phyloP scores from a whole-genome alignment of 2,329 filamentous ascomycete species.

The Didymella pomorum region DNA sequence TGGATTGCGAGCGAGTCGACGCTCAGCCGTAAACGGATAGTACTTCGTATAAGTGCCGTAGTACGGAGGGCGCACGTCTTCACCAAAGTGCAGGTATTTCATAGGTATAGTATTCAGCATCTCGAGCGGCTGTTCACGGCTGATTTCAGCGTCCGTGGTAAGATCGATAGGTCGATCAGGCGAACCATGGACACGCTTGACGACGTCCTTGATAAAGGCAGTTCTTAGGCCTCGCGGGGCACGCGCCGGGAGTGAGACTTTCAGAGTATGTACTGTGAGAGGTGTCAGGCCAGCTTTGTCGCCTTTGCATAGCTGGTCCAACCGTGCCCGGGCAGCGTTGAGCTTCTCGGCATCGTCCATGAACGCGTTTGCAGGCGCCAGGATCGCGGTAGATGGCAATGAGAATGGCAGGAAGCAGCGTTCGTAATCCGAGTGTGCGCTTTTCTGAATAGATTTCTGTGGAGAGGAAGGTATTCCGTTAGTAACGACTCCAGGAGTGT shows the following conservation, averaged over 20 bases:
- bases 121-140: slow-evolving; percentile 45
- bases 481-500: slow-evolving; percentile 32
- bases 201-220: slow-evolving; percentile 46
- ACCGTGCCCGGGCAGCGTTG: slow-evolving; percentile 36
- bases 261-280: slow-evolving; percentile 28
- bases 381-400: slow-evolving; percentile 73
- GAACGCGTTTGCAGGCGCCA: slow-evolving; percentile 65
- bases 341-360: slow-evolving; percentile 41
- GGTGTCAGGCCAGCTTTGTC: slow-evolving; percentile 26
- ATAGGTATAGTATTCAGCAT: slow-evolving; percentile 65
- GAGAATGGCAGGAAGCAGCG: slow-evolving; percentile 84
- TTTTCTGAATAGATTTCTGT: slow-evolving; percentile 44
- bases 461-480: slow-evolving; percentile 43
- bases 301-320: slow-evolving; percentile 37
- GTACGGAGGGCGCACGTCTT: slow-evolving; percentile 72
- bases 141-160: slow-evolving; percentile 44
- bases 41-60: slow-evolving; percentile 74
- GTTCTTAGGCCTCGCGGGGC: slow-evolving; percentile 28
- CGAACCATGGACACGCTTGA: slow-evolving; percentile 56
- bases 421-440: slow-evolving; percentile 55
- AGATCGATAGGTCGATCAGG: slow-evolving; percentile 54
- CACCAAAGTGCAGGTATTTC: slow-evolving; percentile 69
- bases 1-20: slow-evolving; percentile 63
- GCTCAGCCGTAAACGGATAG: slow-evolving; percentile 55
- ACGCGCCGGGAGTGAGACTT: slow-evolving; percentile 26